Conservation (phyloP, 2,329 filamentous ascomycete genomes). For the Pleomassaria siparia region DNA sequence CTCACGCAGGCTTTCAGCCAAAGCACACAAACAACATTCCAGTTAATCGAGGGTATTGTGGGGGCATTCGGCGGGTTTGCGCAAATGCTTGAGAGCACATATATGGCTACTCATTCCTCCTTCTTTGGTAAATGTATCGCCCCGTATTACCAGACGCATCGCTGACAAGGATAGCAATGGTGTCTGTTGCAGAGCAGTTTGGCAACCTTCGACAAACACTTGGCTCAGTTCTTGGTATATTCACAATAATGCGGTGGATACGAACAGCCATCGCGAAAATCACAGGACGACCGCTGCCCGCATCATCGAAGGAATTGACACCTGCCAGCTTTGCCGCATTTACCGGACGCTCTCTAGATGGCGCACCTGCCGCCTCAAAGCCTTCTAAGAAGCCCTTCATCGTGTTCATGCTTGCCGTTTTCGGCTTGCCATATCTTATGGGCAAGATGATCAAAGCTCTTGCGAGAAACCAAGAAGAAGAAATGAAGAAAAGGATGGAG, state of each 20-base stretch:
- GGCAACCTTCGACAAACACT: constrained; percentile 90
- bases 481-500: constrained; percentile 64
- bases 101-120: constrained; percentile 98
- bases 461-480: constrained; percentile 81
- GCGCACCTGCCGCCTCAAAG: constrained; percentile 63
- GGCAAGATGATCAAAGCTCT: constrained; percentile 88
- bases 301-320: constrained; percentile 81
- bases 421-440: constrained; percentile 96
- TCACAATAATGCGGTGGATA: constrained; percentile 93
- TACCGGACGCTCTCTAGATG: constrained; percentile 70
- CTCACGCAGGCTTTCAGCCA: constrained; percentile 94
- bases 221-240: constrained; percentile 91
- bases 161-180: constrained; percentile 67
- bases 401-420: constrained; percentile 92
- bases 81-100: constrained; percentile 99
- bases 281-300: constrained; percentile 86
- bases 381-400: constrained; percentile 94
- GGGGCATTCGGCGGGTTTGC: constrained; percentile 96
- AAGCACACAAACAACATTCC: constrained; percentile 94
- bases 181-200: constrained; percentile 96
- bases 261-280: constrained; percentile 88
- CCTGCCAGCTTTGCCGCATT: constrained; percentile 90
- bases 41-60: constrained; percentile 96
- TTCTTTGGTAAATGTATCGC: constrained; percentile 79
- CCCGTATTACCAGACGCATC: neutral